Conservation (phyloP, 805 yeast species). For the Monosporozyma yasuniensis region DNA sequence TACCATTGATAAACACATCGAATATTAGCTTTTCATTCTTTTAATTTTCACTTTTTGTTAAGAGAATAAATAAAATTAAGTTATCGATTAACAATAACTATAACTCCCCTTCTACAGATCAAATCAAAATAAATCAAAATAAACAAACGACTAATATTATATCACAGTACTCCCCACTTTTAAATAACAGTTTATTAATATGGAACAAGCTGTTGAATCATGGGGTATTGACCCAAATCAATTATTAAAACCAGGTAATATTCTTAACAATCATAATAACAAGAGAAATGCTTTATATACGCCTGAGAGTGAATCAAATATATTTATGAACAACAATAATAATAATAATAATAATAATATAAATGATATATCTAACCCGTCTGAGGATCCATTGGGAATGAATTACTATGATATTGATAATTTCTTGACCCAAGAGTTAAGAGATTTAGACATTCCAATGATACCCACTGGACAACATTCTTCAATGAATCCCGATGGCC, state of each 20-base stretch:
- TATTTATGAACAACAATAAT: background rate
- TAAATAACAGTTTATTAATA: background rate
- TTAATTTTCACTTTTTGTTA: background rate
- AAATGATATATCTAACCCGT: background rate
- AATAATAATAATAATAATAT: background rate
- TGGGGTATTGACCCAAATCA: constrained; percentile 3
- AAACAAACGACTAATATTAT: background rate
- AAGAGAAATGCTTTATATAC: background rate
- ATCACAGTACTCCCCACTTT: background rate
- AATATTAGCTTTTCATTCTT: background rate
- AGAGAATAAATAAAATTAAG: background rate
- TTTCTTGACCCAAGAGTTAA: constrained; percentile 47
- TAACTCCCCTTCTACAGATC: background rate
- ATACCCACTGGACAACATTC: constrained; percentile 10
- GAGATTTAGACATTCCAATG: constrained; percentile 56
- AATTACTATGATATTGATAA: constrained; percentile 47
- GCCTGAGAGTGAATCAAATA: background rate
- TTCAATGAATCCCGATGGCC: background rate
- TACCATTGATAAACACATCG: background rate
- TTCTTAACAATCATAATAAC: background rate
- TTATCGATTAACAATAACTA: background rate
- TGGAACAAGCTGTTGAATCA: constrained; percentile 3
- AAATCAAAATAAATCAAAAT: no score
- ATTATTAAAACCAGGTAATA: background rate
- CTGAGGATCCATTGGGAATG: constrained; percentile 21